Base-by-base conservation (phyloP, 2,329 filamentous ascomycete genomes). In the Sporothrix globosa region DNA sequence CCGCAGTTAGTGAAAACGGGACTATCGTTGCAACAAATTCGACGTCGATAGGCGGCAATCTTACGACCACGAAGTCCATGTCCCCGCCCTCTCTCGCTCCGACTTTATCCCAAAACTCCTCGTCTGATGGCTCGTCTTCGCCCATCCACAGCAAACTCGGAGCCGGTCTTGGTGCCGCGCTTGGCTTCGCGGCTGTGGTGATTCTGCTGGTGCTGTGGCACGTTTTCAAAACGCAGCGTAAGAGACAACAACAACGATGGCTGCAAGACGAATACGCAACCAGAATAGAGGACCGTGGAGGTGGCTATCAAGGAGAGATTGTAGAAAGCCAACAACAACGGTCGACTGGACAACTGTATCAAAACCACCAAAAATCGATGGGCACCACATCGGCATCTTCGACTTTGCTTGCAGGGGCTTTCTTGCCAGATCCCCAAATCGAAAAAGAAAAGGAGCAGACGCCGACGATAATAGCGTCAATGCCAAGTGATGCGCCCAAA, bases 131-230 rank as follows among this genome's bases (percentile, higher is more conserved):
- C 19, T 24, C 61, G 13, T 44, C 65, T 5, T 52, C 24, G 11
- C 65, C 50, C 4, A 44, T 27, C 19, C 44, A 6, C n/a, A 44
- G 65, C 13, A 39, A 54, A 14, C 68, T 69, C 10, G 68, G 54
- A 14, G 56, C 30, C 13, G 68, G 68, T 6, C 30, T 69, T 4
- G 67, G 52, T 11, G 27, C 46, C 46, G 54, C 68, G 4, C 30
- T 69, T 9, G 68, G 68, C 27, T 69, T 69, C 19, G 56, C 68
- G 13, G 46, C 53, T 17, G 58, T 69, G 39, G 56, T 54, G 14
- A 56, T 63, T 13, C n/a, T 69, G 14, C 17, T 69, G 27, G 58
- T 63, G 6, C 34, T 53, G 19, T 63, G 56, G 54, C 68, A 69
- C 27, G 50, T 69, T 11, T 7, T 39, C 27, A 69, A 52, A n/a